Percentiles rank a stretch among this genome's conserved stretches.
Conservation (phyloP, 2,329 filamentous ascomycete genomes). For the Aspergillus luchuensis region DNA sequence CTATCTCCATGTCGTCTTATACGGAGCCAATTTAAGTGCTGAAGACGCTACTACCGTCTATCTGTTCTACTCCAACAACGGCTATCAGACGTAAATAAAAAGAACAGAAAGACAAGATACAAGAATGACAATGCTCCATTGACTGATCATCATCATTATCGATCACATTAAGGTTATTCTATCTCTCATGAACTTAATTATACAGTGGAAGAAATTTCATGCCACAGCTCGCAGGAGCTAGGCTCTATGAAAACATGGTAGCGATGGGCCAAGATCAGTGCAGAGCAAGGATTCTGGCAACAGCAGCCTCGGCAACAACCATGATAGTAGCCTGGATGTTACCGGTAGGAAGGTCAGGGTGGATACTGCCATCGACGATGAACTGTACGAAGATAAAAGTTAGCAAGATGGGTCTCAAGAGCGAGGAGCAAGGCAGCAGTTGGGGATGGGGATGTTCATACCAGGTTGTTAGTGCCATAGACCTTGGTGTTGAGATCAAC, state of each 20-base stretch:
- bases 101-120: no score
- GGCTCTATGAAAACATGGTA: neutral
- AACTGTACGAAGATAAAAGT: conserved; percentile 27
- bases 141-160: no score
- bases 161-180: no score
- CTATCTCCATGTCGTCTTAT: no score
- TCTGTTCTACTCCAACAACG: no score
- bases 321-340: conserved; percentile 70
- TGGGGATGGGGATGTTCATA: conserved; percentile 35
- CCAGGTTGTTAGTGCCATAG: conserved; percentile 43
- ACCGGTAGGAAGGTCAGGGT: conserved; percentile 60
- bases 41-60: no score
- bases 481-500: conserved; percentile 23
- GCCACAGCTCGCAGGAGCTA: neutral
- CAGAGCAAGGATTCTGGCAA: conserved; percentile 41
- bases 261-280: conserved; percentile 38
- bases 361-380: conserved; percentile 20
- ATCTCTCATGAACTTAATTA: no score
- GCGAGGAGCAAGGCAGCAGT: neutral
- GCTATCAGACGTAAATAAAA: no score
- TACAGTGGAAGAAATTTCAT: no score
- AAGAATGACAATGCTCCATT: no score
- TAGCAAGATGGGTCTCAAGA: neutral
- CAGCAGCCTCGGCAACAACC: conserved; percentile 64
- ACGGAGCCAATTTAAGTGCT: no score